Conservation (phyloP, 352 stramenopile genomes). For the Elongisporangium prolatum region DNA sequence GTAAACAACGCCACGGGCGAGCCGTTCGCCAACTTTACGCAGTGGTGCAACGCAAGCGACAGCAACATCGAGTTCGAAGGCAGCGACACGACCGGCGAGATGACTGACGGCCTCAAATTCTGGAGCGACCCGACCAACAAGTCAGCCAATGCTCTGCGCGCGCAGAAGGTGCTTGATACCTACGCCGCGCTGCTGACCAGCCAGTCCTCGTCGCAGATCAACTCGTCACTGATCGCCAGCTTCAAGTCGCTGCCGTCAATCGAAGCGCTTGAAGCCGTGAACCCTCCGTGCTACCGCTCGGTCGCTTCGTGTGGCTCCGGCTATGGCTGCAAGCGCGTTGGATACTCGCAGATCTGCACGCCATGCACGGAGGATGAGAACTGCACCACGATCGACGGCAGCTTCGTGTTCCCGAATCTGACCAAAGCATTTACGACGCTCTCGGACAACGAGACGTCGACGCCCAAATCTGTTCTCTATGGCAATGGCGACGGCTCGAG, state of each 20-base stretch:
- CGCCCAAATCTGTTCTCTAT: constrained; percentile 6
- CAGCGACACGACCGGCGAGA: constrained; percentile 25
- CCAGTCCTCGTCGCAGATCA: constrained; percentile 40
- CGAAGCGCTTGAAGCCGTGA: constrained; percentile 33
- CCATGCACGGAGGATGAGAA: constrained; percentile 30
- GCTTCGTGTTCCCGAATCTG: constrained; percentile 59
- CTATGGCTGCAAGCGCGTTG: constrained; percentile 57
- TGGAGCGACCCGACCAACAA: constrained; percentile 59
- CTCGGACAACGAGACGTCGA: constrained; percentile 37
- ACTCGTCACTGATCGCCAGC: constrained; percentile 17
- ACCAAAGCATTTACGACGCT: constrained; percentile 44
- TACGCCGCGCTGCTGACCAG: constrained; percentile 40
- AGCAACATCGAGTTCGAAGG: constrained; percentile 58
- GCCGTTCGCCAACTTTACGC: constrained; percentile 56
- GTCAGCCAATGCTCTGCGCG: constrained; percentile 43
- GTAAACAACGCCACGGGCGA: constrained; percentile 39
- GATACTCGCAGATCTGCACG: constrained; percentile 73
- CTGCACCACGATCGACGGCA: constrained; percentile 32
- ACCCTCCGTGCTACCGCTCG: constrained; percentile 72
- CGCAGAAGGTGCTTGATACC: constrained; percentile 36
- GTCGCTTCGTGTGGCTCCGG: constrained; percentile 40
- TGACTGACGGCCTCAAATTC: constrained; percentile 45
- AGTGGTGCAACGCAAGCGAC: constrained; percentile 53
- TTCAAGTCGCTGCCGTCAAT: constrained; percentile 49
- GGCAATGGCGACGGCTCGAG: not conserved